Base-by-base conservation (phyloP, 2,329 filamentous ascomycete species). In the Penicillium frequentans region DNA sequence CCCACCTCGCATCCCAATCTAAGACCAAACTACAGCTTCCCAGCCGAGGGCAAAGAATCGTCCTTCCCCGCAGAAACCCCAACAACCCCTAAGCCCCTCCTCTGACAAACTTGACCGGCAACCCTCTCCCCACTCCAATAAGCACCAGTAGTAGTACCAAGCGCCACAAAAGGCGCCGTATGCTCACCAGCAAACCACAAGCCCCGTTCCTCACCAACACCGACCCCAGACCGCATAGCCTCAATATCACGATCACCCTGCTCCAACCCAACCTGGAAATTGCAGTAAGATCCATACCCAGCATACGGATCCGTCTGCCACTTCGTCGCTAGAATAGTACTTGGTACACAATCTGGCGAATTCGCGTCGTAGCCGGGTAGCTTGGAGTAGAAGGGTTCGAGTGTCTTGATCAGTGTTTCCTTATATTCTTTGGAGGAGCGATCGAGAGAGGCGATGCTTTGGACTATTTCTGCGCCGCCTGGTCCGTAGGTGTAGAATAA, bases 101-200 rank as follows among this genome's bases (percentile, higher is more conserved):
- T 23, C 33, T 62, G 58, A 56, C 71, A 75, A 46, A 79, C 64
- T 68, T 86, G 84, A 71, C 79, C 82, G 1, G 83, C 92, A 33
- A 92, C 90, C 21, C 82, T 84, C 77, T 96, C 91, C 1, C 93
- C 93, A 71, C 90, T 91, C 91, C 91, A 96, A 73, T 91, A 97
- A 11, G 93, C 93, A 0, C 93, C 93, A 0, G 91, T 96, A 13
- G 88, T 90, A 5, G 93, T 97, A 0, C 93, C 93, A 59, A 97
- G 74, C 11, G 90, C 92, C 27, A 96, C 87, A 77, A 96, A 96
- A 5, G 93, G 92, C 54, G 91, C 88, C 23, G 91, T 96, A 75
- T 96, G 92, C 75, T 96, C 92, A 0, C 92, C 92, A 0, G 92
- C 92, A 63, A 96, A 81, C 92, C 92, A 96, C 9, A 96, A 70